Evolutionary conservation across 495 filamentous ascomycete genomes (phyloP), one percentile per base, ranked within the genome.

Genomic region (Aspergillus homomorphus): DNA sequence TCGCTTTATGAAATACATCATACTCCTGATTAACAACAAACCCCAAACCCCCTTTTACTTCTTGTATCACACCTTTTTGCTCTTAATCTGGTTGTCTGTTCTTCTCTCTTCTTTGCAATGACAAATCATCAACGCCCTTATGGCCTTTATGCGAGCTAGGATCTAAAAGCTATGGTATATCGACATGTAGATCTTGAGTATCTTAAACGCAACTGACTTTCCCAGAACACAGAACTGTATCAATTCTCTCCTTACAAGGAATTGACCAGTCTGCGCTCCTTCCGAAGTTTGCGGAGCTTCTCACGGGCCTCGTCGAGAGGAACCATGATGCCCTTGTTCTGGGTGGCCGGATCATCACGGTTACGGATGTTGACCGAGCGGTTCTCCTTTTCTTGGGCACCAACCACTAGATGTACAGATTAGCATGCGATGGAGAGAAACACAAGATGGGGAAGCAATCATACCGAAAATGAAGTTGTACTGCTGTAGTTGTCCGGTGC

Each of bases 381-480:
- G 18, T 79, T 77, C 57, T 89, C 86, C 80, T 80, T 88, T 77
- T 96, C 91, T 66, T 88, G 78, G 19, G 88, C 89, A 52, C 92
- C 92, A 15, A 96, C 90, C 33, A 96, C 90, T 90, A 65, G 58
- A n/a, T 24, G 21, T 22, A 33, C 50, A 21, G 24, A 57, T 66
- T 50, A 67, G 64, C 44, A 45, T 21, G n/a, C n/a, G n/a, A n/a
- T 26, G 4, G 9, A 51, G 33, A 54, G 8, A 54, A 26, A 61
- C 21, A 45, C 38, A 20, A 51, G 20, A n/a, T 5, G 3, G 22
- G 9, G 22, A 7, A 45, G 14, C 4, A 38, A 33, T 53, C 33
- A 44, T 77, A 88, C 87, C 87, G 61, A 94, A 90, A 63, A 92
- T 90, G 70, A 92, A 93, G 77, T 96, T 96, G 75, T 96, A 97